Base-by-base conservation (phyloP, 2,329 filamentous ascomycete genomes). In the Exophiala alcalophila region DNA sequence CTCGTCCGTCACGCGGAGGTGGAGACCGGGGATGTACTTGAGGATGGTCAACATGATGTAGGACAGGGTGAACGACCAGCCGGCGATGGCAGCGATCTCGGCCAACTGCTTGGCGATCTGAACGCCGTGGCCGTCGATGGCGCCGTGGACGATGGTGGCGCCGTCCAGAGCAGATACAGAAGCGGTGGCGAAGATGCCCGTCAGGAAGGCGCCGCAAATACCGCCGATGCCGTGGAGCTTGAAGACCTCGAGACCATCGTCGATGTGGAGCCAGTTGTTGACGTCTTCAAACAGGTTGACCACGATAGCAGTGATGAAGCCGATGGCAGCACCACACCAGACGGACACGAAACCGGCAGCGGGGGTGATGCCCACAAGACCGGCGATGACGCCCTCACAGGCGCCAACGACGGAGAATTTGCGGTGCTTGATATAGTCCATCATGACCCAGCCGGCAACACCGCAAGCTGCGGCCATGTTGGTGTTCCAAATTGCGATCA, bases 371-470 rank as follows among this genome's bases (percentile, higher is more conserved):
- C 83, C 83, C 4, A 95, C 88, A n/a, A 94, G 75, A 14, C 89
- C 89, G 25, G 87, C 85, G 57, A 95, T 84, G 12, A 91, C 84
- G 49, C 89, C 89, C 0, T 86, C 92, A 69, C 89, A 95, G 73
- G 94, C 94, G 2, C 88, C 89, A 16, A 94, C 86, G 2, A 87
- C 91, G 0, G 86, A 92, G 84, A 86, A 95, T 69, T 94, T 94
- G 59, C 80, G 78, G 34, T 94, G 76, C 46, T 88, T 79, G 67
- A 94, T 94, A 62, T 95, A 77, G 87, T 47, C 94, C 74, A 23
- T 94, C 70, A 64, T 86, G 90, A 89, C 33, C 70, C 57, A 18
- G 86, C 94, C 21, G 86, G 94, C 82, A 29, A 88, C 88, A 44
- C 86, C 89, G 6, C 87, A 78, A 44, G 84, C 87, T 24, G 88